Evolutionary conservation across 23 red algal species (phyloP), one percentile per base, ranked within the genome.

Genomic region (Gracilaria caudata): DNA sequence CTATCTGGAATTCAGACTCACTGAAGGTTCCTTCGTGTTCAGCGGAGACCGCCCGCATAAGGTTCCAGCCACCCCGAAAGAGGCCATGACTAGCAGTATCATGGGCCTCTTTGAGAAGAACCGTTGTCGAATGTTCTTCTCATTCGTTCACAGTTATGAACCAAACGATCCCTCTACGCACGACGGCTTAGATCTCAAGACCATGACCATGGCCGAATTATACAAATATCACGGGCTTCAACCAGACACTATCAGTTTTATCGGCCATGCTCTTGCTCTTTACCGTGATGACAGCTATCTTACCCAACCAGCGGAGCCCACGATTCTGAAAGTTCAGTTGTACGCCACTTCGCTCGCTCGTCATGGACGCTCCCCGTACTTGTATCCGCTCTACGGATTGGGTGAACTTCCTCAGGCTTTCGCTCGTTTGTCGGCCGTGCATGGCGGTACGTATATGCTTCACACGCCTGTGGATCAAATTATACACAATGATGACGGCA

Each of bases 371-470:
- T 93, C 93, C 7, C 97, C 97, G 21, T 99, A 99, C 76, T 71
- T 99, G 60, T 99, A 99, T 71, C 97, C 97, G 6, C 79, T 95
- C 4, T 99, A 99, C 78, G 97, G 97, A 16, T 78, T 99, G 60
- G 97, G 97, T 7, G 97, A 99, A 82, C 93, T 99, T 21, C 97
- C 97, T 30, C 97, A 99, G 64, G 92, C 97, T 20, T 99, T 99
- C 92, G 97, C 97, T 8, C 88, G 97, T 29, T 76, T 99, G 35
- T 86, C 88, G 16, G 97, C 97, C 2, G 97, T 99, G 23, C 93
- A 99, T 61, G 97, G 97, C 43, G 97, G 97, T 77, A 94, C 93
- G 4, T 99, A 94, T 77, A 99, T 99, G 97, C 90, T 99, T 61
- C 80, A 91, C 17, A 86, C 93, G 0, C 80, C 85, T 73, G 64